These are phyloP conservation scores for Pseudomassariella vexata DNA, from an alignment of 2,329 filamentous ascomycete genomes.

Conservation along the genomic window DNA sequence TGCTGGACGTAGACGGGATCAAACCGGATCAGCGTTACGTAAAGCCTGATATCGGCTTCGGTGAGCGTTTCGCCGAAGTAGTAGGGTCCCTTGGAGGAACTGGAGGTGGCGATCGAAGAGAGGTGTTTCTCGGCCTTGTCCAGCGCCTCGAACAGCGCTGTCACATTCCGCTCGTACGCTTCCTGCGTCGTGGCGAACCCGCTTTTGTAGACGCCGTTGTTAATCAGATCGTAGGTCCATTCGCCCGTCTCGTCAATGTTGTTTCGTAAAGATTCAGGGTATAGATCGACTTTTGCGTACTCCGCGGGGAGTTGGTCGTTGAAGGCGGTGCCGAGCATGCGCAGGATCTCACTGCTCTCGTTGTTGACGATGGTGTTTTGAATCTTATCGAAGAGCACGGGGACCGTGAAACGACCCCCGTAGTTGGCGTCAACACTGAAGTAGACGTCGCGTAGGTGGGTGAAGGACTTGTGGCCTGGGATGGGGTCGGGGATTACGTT, in stretches of 20 bases:
- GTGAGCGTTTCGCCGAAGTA: constrained; percentile 73
- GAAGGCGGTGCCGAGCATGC: constrained; percentile 82
- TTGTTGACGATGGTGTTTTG: constrained; percentile 77
- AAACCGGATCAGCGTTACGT: constrained; percentile 24
- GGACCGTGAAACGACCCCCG: constrained; percentile 77
- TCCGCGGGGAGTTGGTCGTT: constrained; percentile 60
- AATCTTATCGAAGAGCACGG: constrained; percentile 78
- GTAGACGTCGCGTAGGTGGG: constrained; percentile 72
- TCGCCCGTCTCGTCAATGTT: constrained; percentile 72
- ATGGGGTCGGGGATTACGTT: constrained; percentile 64
- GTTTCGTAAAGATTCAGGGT: constrained; percentile 56
- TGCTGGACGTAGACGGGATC: constrained; percentile 75
- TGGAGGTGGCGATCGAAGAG: too few species aligned
- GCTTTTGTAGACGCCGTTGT: constrained; percentile 68
- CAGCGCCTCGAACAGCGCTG: constrained; percentile 66
- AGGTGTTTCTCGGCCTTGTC: constrained; percentile 73
- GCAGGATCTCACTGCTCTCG: constrained; percentile 86
- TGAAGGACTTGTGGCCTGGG: constrained; percentile 63
- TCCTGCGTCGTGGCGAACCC: constrained; percentile 82
- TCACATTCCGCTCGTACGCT: constrained; percentile 73
- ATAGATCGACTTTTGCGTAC: constrained; percentile 58
- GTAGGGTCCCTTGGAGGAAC: constrained; percentile 55
- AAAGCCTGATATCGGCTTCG: constrained; percentile 73
- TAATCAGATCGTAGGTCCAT: constrained; percentile 74
- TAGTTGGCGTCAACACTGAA: constrained; percentile 69